phyloP scores from a whole-genome alignment of 108 stramenopile species.

The Nannochloropsis granulata region DNA sequence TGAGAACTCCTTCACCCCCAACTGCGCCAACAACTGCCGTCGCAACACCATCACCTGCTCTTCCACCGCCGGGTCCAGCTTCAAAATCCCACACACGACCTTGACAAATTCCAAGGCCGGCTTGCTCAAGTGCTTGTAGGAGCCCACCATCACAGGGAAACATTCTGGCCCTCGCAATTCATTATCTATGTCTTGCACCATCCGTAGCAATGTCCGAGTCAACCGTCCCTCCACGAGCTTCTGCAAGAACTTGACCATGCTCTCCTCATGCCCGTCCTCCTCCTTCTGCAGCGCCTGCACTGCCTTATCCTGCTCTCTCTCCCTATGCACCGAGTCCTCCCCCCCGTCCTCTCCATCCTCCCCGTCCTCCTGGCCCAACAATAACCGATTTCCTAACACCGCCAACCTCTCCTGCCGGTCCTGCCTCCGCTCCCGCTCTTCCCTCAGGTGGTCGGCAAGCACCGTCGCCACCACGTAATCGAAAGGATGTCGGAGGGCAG shows the following conservation, averaged over 20 bases:
- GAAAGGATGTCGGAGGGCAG: neutral
- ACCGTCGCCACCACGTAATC: neutral
- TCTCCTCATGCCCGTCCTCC: conserved; percentile 11
- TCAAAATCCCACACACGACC: conserved; percentile 58
- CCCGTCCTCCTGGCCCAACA: neutral
- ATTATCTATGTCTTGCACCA: conserved; percentile 30
- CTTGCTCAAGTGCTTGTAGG: conserved; percentile 41
- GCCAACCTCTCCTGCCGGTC: neutral
- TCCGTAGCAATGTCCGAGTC: conserved; percentile 16
- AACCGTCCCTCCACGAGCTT: conserved; percentile 2
- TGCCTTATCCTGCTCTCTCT: neutral
- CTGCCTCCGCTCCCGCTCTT: neutral
- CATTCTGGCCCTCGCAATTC: conserved; percentile 17
- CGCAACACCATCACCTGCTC: conserved; percentile 63
- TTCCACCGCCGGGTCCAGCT: conserved; percentile 53
- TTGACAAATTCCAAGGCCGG: conserved; percentile 91
- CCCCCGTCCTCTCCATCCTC: no score
- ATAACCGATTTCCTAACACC: neutral
- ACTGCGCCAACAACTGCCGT: conserved; percentile 68
- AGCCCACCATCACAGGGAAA: conserved; percentile 50
- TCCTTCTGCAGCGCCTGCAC: conserved; percentile 14
- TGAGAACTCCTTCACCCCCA: conserved; percentile 85
- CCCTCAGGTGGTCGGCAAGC: conserved; percentile 6
- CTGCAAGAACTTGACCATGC: conserved; percentile 11
- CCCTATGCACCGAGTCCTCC: no score